Conservation (phyloP, 257 asterid species). For the Capsicum rhomboideum region DNA sequence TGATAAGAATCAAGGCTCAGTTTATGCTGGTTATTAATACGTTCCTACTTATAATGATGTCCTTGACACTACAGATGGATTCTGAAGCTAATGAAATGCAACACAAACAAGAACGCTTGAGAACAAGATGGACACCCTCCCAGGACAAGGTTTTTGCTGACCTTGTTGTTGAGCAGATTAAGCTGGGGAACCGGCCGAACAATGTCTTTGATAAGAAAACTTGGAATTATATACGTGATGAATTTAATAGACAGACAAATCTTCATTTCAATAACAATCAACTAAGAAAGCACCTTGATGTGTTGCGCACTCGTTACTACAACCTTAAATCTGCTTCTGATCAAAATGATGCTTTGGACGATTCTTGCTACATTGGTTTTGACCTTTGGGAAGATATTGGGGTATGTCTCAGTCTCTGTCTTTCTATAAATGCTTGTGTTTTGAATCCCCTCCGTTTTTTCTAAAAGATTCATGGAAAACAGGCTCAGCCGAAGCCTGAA, state of each 20-base stretch:
- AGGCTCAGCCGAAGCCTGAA: slow-evolving; percentile 78
- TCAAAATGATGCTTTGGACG: slow-evolving; percentile 53
- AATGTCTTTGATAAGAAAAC: slow-evolving; percentile 92
- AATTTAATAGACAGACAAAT: slow-evolving; percentile 59
- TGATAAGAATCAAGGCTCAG: too few relatives aligned
- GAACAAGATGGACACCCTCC: slow-evolving; percentile 88
- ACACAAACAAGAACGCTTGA: slow-evolving; percentile 78
- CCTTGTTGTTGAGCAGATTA: slow-evolving; percentile 78
- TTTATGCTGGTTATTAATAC: too few relatives aligned
- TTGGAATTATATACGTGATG: slow-evolving; percentile 78
- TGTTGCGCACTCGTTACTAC: slow-evolving; percentile 75
- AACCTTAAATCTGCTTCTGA: slow-evolving; percentile 52
- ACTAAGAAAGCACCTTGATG: slow-evolving; percentile 85
- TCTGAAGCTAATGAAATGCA: slow-evolving; percentile 52
- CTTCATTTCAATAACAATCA: slow-evolving; percentile 87
- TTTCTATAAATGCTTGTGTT: background rate
- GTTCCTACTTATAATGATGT: background rate
- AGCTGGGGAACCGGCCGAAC: slow-evolving; percentile 67
- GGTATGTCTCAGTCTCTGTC: slow-evolving; percentile 27
- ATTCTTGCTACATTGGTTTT: slow-evolving; percentile 64
- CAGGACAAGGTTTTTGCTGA: slow-evolving; percentile 81
- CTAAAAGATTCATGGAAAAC: slow-evolving; percentile 4
- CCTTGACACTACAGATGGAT: slow-evolving; percentile 47
- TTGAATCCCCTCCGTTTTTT: background rate
- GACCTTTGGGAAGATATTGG: slow-evolving; percentile 95